A percentile compares a stretch with the other conserved stretches of the same genome.
These are phyloP conservation scores for Eustoma russellianum DNA, from an alignment of 257 asterid species.

Conservation along the genomic window DNA sequence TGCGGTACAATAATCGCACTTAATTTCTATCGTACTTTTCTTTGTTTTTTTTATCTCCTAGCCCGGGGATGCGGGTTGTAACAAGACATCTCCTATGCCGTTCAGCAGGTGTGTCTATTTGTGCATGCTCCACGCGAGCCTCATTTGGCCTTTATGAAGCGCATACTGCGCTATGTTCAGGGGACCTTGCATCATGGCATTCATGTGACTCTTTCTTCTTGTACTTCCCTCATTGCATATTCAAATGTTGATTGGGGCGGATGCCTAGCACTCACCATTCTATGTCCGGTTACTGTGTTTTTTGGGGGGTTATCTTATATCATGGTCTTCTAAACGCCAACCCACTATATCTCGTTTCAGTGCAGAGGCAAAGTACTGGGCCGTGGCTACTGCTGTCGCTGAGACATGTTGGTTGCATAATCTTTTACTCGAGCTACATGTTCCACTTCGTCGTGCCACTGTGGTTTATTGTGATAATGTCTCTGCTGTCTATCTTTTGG, in stretches of 20 bases:
- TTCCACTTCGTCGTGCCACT: no score
- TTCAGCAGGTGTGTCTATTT: background rate
- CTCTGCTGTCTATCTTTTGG: no score
- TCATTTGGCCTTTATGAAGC: background rate
- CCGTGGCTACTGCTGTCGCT: background rate
- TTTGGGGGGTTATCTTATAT: background rate
- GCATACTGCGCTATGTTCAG: background rate
- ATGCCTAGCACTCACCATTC: background rate
- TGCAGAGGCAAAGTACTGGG: background rate
- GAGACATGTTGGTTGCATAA: background rate
- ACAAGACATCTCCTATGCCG: background rate
- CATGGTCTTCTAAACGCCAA: slow-evolving; percentile 1
- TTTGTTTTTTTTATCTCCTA: no score
- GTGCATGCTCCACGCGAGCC: background rate
- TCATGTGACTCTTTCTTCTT: no score
- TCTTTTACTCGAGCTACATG: no score
- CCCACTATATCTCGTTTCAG: background rate
- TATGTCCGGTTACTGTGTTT: background rate
- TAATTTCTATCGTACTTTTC: no score
- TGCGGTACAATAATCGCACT: background rate
- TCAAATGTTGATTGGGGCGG: background rate
- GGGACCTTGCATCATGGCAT: background rate
- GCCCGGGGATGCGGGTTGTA: no score
- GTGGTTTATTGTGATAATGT: no score
- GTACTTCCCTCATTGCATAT: background rate